A percentile compares a stretch with the other conserved stretches of the same genome.
Conservation (phyloP, 805 yeast species). For the Wickerhamomyces tratensis region DNA sequence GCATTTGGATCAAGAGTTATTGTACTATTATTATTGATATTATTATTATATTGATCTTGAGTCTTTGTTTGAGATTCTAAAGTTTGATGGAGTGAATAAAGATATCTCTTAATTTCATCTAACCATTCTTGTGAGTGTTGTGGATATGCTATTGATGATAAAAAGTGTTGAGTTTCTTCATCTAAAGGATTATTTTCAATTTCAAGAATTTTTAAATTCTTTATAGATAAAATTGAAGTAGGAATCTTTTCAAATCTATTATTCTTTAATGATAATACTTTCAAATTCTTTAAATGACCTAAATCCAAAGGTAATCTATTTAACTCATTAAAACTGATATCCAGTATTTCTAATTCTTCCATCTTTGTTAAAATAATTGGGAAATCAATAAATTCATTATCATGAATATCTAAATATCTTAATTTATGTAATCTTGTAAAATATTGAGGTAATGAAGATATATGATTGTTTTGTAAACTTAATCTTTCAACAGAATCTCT, state of each 20-base stretch:
- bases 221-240: slow-evolving; percentile 39
- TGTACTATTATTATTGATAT: no score
- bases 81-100: slow-evolving; percentile 5
- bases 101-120: slow-evolving; percentile 27
- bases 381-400: slow-evolving; percentile 42
- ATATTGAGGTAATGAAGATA: slow-evolving; percentile 36
- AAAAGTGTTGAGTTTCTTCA: slow-evolving; percentile 32
- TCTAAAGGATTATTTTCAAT: slow-evolving; percentile 53
- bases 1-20: no score
- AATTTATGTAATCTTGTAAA: slow-evolving; percentile 35
- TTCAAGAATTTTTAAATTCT: slow-evolving; percentile 46
- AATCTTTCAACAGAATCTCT: slow-evolving; percentile 34
- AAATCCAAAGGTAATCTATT: slow-evolving; percentile 36
- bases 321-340: slow-evolving; percentile 49
- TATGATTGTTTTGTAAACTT: slow-evolving; percentile 41
- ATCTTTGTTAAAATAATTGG: slow-evolving; percentile 35
- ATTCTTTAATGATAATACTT: slow-evolving; percentile 50
- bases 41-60: no score
- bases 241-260: slow-evolving; percentile 50
- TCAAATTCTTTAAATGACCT: slow-evolving; percentile 32
- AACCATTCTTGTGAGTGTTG: slow-evolving; percentile 38
- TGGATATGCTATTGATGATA: slow-evolving; percentile 23
- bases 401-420: slow-evolving; percentile 56
- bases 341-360: slow-evolving; percentile 49
- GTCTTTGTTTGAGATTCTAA: background rate